These are phyloP conservation scores for Trichoderma lentiforme DNA, from an alignment of 2,329 filamentous ascomycete species.

Conservation along the genomic window DNA sequence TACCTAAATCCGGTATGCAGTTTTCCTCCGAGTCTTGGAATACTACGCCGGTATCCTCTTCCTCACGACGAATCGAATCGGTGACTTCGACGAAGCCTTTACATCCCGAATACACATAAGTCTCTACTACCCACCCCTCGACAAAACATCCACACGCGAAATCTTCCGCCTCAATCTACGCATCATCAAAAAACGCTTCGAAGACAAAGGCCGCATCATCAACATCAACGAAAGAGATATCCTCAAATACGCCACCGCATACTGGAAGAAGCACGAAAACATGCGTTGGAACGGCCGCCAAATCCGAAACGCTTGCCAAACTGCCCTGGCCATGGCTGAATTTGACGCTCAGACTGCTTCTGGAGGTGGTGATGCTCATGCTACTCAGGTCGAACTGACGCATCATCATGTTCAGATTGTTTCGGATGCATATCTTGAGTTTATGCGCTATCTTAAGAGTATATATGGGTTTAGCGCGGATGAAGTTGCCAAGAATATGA, in stretches of 20 bases:
- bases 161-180: conserved; percentile 21
- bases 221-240: not conserved
- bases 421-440: conserved; percentile 23
- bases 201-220: not conserved
- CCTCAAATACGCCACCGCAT: not conserved
- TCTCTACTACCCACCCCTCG: conserved; percentile 28
- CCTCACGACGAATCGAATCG: conserved; percentile 36
- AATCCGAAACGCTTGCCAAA: conserved; percentile 22
- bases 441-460: conserved; percentile 23
- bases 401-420: conserved; percentile 24
- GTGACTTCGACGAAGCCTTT: conserved; percentile 36
- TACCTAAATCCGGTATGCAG: conserved; percentile 17
- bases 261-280: conserved; percentile 1
- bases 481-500: not conserved
- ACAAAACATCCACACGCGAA: not conserved
- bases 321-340: conserved; percentile 31
- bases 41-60: conserved; percentile 37
- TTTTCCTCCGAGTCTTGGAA: conserved; percentile 36
- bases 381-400: conserved; percentile 19
- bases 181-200: conserved; percentile 23
- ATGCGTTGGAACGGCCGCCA: conserved; percentile 22
- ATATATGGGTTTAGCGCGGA: conserved; percentile 6
- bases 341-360: conserved; percentile 28
- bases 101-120: conserved; percentile 35
- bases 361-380: not conserved